A percentile compares a stretch with the other conserved stretches of the same genome.
phyloP scores from a whole-genome alignment of 2,329 filamentous ascomycete species.

The Shiraia bambusicola region DNA sequence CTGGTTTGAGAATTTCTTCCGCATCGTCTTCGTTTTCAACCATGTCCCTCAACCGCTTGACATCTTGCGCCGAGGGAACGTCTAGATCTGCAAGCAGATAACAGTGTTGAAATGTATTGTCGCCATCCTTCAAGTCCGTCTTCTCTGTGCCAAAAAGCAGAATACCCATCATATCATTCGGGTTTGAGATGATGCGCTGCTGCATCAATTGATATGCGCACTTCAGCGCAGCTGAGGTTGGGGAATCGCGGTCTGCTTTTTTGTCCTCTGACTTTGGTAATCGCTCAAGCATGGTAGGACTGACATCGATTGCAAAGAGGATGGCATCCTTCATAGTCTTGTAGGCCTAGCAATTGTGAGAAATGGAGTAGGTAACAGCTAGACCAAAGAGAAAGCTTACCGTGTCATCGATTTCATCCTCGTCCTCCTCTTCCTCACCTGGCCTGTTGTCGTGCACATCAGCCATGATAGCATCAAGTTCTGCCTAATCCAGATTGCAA shows the following conservation, averaged over 20 bases:
- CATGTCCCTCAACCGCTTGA: slow-evolving; percentile 74
- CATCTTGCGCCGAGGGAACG: slow-evolving; percentile 81
- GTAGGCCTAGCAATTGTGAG: slow-evolving; percentile 61
- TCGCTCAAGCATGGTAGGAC: slow-evolving; percentile 75
- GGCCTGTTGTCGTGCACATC: slow-evolving; percentile 32
- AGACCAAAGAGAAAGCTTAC: slow-evolving; percentile 43
- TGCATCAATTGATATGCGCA: slow-evolving; percentile 96
- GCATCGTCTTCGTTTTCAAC: slow-evolving; percentile 77
- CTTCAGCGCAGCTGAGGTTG: slow-evolving; percentile 82
- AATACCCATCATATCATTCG: slow-evolving; percentile 96
- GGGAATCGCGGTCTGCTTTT: slow-evolving; percentile 75
- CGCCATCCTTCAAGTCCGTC: slow-evolving; percentile 53
- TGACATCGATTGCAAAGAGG: slow-evolving; percentile 92
- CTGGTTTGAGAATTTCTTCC: slow-evolving; percentile 67
- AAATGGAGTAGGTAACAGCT: neutral
- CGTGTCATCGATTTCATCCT: slow-evolving; percentile 67
- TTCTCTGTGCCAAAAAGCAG: slow-evolving; percentile 86
- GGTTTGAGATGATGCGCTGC: slow-evolving; percentile 95
- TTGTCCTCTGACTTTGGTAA: slow-evolving; percentile 65
- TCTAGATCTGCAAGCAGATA: slow-evolving; percentile 89
- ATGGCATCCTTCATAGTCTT: slow-evolving; percentile 95
- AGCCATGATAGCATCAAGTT: slow-evolving; percentile 26
- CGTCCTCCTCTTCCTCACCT: slow-evolving; percentile 64
- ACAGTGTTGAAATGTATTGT: slow-evolving; percentile 79
- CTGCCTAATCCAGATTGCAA: neutral